Evolutionary conservation across 2,329 filamentous ascomycete genomes (phyloP), one percentile per base, ranked within the genome.

Genomic region (Xylaria sp.): DNA sequence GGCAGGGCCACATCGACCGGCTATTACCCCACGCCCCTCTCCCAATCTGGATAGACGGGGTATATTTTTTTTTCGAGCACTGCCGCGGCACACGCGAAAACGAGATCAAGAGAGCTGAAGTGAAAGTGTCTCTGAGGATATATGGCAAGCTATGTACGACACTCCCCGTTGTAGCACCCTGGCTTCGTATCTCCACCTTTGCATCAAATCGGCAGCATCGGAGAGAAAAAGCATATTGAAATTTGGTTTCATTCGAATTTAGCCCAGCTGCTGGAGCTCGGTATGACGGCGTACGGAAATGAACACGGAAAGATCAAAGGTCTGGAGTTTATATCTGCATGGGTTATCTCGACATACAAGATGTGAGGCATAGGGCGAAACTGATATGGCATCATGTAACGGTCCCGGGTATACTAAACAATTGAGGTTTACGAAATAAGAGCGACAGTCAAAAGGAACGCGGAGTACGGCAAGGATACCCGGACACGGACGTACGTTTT

Each of bases 21-120:
- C 15, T 87, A 85, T 70, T 89, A 88, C 68, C 86, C 86, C 2
- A 83, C 82, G 6, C 86, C 86, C 70, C 76, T 85, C 34, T 79
- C 83, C 7, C 83, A 84, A 28, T 82, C 84, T 0, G 82, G 83
- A 32, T 82, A 46, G 64, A 63, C 4, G 25, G 8, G n/a, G n/a
- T n/a, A n/a, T n/a, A n/a, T n/a, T n/a, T n/a, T 12, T 50, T 12
- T 28, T 52, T 63, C 36, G 39, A 63, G 23, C 60, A 34, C n/a
- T 25, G 41, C 53, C 32, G 36, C 59, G n/a, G 53, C 43, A 56
- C 41, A 57, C 60, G 53, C 52, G 56, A 43, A 34, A 55, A 59
- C 25, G 30, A 57, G 53, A 39, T 39, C 20, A 28, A 28, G 36
- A 45, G 55, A 58, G 45, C 45, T 50, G 58, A 34, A 65, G 39